A percentile compares a stretch with the other conserved stretches of the same genome.
These are phyloP conservation scores for Silene coronaria DNA, from an alignment of 179 eudicot species.

Conservation along the genomic window DNA sequence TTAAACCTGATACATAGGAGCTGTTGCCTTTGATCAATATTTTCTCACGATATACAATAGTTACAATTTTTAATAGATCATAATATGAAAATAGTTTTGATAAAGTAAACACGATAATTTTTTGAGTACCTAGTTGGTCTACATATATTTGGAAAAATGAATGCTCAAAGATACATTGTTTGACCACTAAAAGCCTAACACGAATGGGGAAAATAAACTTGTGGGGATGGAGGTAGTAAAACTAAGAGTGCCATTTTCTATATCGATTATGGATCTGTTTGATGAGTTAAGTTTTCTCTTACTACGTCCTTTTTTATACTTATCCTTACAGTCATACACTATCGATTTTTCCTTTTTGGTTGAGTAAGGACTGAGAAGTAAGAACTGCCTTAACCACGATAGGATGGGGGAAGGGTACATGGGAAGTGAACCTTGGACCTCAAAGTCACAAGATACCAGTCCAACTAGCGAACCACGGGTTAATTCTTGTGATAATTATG, in stretches of 20 bases:
- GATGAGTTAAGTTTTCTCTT: not conserved
- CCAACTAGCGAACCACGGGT: not conserved
- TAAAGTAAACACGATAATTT: not conserved
- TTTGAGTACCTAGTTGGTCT: not conserved
- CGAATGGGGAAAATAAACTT: too few species aligned
- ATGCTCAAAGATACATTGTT: not conserved
- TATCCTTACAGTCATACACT: not conserved
- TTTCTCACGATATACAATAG: not conserved
- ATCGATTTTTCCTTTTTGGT: not conserved
- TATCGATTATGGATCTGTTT: not conserved
- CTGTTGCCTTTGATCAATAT: not conserved
- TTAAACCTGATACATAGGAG: not conserved
- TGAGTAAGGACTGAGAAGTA: not conserved
- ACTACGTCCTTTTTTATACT: not conserved
- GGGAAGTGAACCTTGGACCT: not conserved
- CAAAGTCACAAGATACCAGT: not conserved
- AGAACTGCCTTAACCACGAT: not conserved
- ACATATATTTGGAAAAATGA: not conserved
- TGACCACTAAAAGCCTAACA: too few species aligned
- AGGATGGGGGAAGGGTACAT: not conserved
- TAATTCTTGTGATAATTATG: not conserved
- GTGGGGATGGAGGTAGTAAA: too few species aligned
- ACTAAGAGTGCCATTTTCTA: not conserved
- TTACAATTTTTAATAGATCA: not conserved
- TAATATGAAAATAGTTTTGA: not conserved